These are phyloP conservation scores for Fusarium stilboides DNA, from an alignment of 2,329 filamentous ascomycete genomes.

Conservation along the genomic window DNA sequence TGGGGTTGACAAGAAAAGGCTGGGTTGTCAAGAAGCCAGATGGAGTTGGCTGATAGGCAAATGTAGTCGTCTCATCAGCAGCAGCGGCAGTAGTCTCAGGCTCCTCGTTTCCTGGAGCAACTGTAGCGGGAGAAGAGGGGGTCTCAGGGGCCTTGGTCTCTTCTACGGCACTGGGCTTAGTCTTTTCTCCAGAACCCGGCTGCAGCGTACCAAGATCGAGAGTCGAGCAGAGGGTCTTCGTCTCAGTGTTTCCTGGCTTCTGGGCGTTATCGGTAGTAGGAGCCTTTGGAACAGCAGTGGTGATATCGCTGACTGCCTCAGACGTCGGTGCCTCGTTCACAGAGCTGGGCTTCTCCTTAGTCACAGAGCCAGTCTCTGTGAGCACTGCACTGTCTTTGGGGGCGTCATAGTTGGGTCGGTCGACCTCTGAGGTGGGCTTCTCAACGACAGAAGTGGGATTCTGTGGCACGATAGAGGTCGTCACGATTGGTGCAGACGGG, in stretches of 20 bases:
- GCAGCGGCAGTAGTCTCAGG: conserved; percentile 11
- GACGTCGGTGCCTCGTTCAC: conserved; percentile 11
- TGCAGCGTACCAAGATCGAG: conserved; percentile 46
- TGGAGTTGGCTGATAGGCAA: conserved; percentile 20
- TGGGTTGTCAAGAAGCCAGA: conserved; percentile 24
- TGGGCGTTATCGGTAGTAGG: conserved; percentile 23
- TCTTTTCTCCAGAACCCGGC: conserved; percentile 27
- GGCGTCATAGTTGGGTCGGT: conserved; percentile 21
- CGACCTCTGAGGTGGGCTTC: conserved; percentile 6
- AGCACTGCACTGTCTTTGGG: conserved; percentile 1
- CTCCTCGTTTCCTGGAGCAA: conserved; percentile 8
- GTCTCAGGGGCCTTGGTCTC: conserved; percentile 28
- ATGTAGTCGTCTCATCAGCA: conserved; percentile 16
- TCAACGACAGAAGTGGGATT: conserved; percentile 25
- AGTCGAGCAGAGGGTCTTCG: conserved; percentile 33
- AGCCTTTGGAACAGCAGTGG: conserved; percentile 8
- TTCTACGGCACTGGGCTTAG: conserved; percentile 20
- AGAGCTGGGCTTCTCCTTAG: conserved; percentile 14
- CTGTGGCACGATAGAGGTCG: conserved; percentile 41
- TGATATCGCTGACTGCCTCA: conserved; percentile 10
- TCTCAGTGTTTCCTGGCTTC: conserved; percentile 26
- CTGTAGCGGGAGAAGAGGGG: conserved; percentile 20
- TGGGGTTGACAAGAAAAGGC: conserved; percentile 20
- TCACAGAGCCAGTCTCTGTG: conserved; percentile 7
- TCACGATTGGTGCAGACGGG: conserved; percentile 35